These are phyloP conservation scores for Oryza glaberrima DNA, from an alignment of 176 grass and related monocot species.

Conservation along the genomic window DNA sequence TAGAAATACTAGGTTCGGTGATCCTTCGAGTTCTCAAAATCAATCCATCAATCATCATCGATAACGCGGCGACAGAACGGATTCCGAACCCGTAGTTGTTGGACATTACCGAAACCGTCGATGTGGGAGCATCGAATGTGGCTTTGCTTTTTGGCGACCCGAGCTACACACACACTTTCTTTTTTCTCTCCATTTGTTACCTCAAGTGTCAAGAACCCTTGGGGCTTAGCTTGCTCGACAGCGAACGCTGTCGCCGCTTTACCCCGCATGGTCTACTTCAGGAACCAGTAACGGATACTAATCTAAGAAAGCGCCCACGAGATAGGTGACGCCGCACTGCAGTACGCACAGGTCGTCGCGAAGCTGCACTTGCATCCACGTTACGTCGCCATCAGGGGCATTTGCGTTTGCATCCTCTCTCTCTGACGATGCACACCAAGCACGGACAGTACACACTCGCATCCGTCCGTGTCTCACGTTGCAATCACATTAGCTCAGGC, in stretches of 20 bases:
- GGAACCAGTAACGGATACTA: not conserved
- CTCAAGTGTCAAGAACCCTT: conserved; percentile 24
- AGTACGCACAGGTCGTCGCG: not conserved
- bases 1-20: not conserved
- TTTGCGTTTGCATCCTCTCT: not conserved
- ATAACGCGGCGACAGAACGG: not conserved
- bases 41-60: not conserved
- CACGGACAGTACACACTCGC: not conserved
- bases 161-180: not conserved
- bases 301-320: not conserved
- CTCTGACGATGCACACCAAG: too few species aligned
- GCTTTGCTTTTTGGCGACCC: conserved; percentile 2
- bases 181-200: not conserved
- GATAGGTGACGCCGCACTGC: not conserved
- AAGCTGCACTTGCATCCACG: not conserved
- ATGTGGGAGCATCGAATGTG: not conserved
- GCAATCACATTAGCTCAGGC: not conserved
- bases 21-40: not conserved
- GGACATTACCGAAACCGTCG: conserved; percentile 7
- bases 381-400: not conserved
- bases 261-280: conserved; percentile 17
- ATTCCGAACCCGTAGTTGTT: not conserved
- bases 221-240: not conserved
- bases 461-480: not conserved
- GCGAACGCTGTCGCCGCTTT: conserved; percentile 34